phyloP scores from a whole-genome alignment of 495 filamentous ascomycete genomes.

The Xeromyces bisporus region DNA sequence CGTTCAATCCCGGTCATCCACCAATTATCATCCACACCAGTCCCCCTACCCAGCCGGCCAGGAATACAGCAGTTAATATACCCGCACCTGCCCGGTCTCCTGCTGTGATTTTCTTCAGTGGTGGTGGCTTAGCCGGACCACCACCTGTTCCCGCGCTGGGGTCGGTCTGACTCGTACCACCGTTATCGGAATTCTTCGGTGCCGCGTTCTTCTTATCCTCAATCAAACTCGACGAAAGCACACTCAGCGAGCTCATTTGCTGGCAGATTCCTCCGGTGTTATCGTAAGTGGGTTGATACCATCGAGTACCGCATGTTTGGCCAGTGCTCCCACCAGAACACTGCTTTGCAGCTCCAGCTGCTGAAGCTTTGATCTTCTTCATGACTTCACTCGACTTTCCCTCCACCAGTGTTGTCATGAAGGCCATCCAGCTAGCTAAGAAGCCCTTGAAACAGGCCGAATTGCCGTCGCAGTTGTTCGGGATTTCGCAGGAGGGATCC shows the following conservation, averaged over 20 bases:
- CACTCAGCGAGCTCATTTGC: constrained; percentile 27
- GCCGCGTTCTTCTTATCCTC: constrained; percentile 20
- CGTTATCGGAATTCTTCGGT: constrained; percentile 38
- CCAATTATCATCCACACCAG: constrained; percentile 27
- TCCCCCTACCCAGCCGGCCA: constrained; percentile 33
- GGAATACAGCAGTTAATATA: constrained; percentile 43
- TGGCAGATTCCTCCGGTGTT: constrained; percentile 34
- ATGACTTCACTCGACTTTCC: constrained; percentile 40
- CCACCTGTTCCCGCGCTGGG: constrained; percentile 34
- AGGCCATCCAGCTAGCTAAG: constrained; percentile 51
- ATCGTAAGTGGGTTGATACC: constrained; percentile 48
- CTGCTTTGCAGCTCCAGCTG: constrained; percentile 44
- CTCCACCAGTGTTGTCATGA: constrained; percentile 48
- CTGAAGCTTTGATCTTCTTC: constrained; percentile 43
- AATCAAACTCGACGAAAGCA: constrained; percentile 38
- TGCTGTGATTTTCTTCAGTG: constrained; percentile 26
- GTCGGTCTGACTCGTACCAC: constrained; percentile 51
- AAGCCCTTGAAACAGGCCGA: constrained; percentile 63
- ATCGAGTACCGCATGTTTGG: constrained; percentile 51
- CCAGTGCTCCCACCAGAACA: constrained; percentile 43
- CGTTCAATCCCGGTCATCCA: too few species aligned
- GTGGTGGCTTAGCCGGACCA: constrained; percentile 7
- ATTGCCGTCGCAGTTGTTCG: constrained; percentile 49
- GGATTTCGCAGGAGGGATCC: constrained; percentile 55
- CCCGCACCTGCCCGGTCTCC: constrained; percentile 48